Conservation (phyloP, 2,329 filamentous ascomycete genomes). For the Cadophora gregata region DNA sequence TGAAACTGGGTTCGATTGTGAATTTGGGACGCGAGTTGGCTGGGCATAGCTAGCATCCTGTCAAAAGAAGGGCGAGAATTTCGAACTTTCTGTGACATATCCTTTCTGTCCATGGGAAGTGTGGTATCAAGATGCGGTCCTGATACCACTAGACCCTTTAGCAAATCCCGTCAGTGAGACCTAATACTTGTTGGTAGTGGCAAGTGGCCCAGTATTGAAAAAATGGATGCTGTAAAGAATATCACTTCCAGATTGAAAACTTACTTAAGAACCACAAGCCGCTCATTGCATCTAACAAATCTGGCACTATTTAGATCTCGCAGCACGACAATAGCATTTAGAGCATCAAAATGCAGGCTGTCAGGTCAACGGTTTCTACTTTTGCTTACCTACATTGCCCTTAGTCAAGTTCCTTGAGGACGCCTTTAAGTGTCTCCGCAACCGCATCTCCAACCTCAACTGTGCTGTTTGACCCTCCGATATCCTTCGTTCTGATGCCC, state of each 20-base stretch:
- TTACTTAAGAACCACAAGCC: background rate
- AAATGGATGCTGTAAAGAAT: background rate
- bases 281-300: background rate
- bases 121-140: background rate
- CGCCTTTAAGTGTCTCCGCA: slow-evolving; percentile 72
- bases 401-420: slow-evolving; percentile 53
- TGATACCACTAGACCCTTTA: background rate
- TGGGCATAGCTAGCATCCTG: background rate
- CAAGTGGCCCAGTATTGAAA: background rate
- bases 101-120: background rate
- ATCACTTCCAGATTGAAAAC: background rate
- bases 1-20: background rate
- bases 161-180: background rate
- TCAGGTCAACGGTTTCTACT: background rate
- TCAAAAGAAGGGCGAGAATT: background rate
- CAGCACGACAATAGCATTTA: background rate
- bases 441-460: slow-evolving; percentile 84
- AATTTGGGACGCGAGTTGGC: background rate
- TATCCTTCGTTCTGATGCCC: slow-evolving; percentile 81
- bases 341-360: no score
- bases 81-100: background rate
- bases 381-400: background rate
- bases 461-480: slow-evolving; percentile 79
- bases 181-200: background rate
- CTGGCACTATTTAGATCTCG: background rate